phyloP scores from a whole-genome alignment of 805 yeast genomes.

The Zygosaccharomyces rouxii region DNA sequence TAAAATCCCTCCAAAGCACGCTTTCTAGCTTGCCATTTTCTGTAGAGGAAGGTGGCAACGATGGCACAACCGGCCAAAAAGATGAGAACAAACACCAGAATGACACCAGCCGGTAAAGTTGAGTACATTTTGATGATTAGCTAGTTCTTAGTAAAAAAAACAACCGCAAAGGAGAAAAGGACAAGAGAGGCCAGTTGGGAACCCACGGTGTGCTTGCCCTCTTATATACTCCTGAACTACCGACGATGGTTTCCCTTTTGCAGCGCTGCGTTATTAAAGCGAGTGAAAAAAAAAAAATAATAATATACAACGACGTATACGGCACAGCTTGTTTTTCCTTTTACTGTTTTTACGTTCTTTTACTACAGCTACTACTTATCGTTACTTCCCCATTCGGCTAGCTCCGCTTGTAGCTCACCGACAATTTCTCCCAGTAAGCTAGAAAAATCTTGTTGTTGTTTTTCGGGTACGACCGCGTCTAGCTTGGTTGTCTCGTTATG shows the following conservation, averaged over 20 bases:
- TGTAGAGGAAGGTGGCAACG: slow-evolving; percentile 30
- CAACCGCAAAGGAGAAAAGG: background rate
- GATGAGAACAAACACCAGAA: slow-evolving; percentile 53
- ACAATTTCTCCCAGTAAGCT: background rate
- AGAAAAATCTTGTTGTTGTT: background rate
- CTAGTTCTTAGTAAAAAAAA: background rate
- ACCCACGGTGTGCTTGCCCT: background rate
- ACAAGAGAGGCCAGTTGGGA: background rate
- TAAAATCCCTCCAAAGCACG: slow-evolving; percentile 38
- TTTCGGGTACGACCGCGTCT: slow-evolving; percentile 2
- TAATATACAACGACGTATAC: slow-evolving; percentile 1
- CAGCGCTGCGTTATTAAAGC: slow-evolving; percentile 2
- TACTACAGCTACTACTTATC: too few species aligned
- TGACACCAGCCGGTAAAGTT: slow-evolving; percentile 73
- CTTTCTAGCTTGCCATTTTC: slow-evolving; percentile 36
- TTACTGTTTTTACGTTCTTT: slow-evolving; percentile 6
- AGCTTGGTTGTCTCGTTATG: slow-evolving; percentile 7
- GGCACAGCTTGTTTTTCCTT: slow-evolving; percentile 13
- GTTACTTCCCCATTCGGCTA: slow-evolving; percentile 11
- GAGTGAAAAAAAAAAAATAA: background rate
- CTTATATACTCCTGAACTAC: background rate
- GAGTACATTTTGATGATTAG: slow-evolving; percentile 11
- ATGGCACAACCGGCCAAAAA: slow-evolving; percentile 35
- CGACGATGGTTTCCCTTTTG: background rate
- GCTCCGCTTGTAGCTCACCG: slow-evolving; percentile 12